phyloP scores from a whole-genome alignment of 2,329 filamentous ascomycete species.

The Septoria petroselini region DNA sequence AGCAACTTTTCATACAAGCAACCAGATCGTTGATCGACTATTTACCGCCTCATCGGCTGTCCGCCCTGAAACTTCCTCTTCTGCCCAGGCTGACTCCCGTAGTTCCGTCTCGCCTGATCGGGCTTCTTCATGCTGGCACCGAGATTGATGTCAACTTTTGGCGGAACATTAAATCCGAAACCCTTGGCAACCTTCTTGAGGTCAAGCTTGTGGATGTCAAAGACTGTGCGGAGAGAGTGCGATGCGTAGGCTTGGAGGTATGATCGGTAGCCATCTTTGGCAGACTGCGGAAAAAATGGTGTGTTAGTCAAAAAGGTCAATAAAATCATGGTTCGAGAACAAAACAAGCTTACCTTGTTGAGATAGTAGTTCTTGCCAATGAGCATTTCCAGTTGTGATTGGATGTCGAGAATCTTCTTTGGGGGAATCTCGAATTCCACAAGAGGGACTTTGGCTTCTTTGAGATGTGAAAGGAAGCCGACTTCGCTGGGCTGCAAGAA shows the following conservation, averaged over 20 bases:
- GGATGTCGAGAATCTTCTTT: slow-evolving; percentile 86
- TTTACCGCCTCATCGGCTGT: slow-evolving; percentile 8
- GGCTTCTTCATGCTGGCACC: slow-evolving; percentile 72
- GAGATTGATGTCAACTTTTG: slow-evolving; percentile 73
- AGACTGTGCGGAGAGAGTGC: slow-evolving; percentile 77
- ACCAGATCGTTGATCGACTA: neutral
- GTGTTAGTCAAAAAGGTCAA: slow-evolving; percentile 14
- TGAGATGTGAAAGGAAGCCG: slow-evolving; percentile 86
- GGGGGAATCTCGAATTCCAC: slow-evolving; percentile 94
- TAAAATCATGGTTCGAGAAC: neutral
- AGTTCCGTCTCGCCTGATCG: slow-evolving; percentile 69
- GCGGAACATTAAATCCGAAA: slow-evolving; percentile 75
- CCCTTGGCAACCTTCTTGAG: slow-evolving; percentile 79
- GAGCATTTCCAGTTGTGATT: slow-evolving; percentile 78
- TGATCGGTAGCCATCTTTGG: slow-evolving; percentile 73
- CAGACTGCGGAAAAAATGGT: slow-evolving; percentile 52
- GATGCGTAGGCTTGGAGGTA: slow-evolving; percentile 95
- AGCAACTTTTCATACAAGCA: neutral
- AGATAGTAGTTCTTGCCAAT: slow-evolving; percentile 96
- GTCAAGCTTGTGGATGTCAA: slow-evolving; percentile 78
- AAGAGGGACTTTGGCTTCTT: slow-evolving; percentile 85
- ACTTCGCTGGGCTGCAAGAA: slow-evolving; percentile 91
- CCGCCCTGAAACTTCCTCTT: slow-evolving; percentile 22
- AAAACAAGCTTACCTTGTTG: slow-evolving; percentile 65
- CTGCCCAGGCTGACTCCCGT: slow-evolving; percentile 75